phyloP scores from a whole-genome alignment of 345 rosid species.

The Rhizophora apiculata region DNA sequence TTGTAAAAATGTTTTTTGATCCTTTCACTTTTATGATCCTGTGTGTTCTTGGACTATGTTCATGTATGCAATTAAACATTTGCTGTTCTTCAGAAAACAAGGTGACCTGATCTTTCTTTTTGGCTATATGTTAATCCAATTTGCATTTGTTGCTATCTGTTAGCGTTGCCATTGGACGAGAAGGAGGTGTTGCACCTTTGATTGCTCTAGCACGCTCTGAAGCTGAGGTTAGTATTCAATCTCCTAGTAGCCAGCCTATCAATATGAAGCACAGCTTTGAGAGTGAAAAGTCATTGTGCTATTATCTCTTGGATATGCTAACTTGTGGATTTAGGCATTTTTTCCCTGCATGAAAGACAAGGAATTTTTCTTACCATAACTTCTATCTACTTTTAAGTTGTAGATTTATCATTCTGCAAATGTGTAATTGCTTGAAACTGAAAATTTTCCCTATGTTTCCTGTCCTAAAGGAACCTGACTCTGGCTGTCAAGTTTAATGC shows the following conservation, averaged over 20 bases:
- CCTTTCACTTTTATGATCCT: neutral
- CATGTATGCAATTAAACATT: neutral
- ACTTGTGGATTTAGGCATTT: too few species aligned
- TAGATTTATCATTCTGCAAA: too few species aligned
- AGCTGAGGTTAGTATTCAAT: slow-evolving; percentile 46
- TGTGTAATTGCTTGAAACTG: neutral
- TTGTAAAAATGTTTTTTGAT: neutral
- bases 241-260: neutral
- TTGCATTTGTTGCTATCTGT: slow-evolving; percentile 8
- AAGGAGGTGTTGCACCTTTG: slow-evolving; percentile 76
- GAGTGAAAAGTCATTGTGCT: neutral
- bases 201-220: slow-evolving; percentile 67
- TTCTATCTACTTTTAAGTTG: too few species aligned
- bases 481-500: neutral
- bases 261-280: neutral
- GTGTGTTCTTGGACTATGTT: neutral
- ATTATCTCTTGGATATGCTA: too few species aligned
- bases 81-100: neutral
- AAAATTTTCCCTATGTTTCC: neutral
- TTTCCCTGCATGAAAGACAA: too few species aligned
- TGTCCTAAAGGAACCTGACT: neutral
- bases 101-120: neutral
- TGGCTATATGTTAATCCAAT: neutral
- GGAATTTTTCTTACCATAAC: too few species aligned
- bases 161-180: slow-evolving; percentile 76